A percentile compares a stretch with the other conserved stretches of the same genome.
These are phyloP conservation scores for Candida suzukii DNA, from an alignment of 805 yeast genomes.

Conservation along the genomic window DNA sequence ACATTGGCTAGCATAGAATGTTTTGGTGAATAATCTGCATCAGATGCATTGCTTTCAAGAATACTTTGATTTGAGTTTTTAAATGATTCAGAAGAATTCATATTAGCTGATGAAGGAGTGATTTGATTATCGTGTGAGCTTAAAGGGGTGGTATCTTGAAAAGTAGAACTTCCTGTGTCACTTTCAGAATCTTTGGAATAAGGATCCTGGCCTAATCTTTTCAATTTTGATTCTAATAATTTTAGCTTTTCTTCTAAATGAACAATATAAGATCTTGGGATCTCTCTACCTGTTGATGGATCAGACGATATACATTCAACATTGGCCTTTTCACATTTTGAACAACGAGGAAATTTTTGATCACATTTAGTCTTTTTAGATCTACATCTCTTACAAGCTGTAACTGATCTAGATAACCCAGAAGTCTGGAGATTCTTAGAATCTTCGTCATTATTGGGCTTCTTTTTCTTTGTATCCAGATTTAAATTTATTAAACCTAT, in stretches of 20 bases:
- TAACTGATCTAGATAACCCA: slow-evolving; percentile 57
- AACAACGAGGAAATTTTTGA: slow-evolving; percentile 59
- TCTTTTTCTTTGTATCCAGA: no score
- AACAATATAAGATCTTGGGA: slow-evolving; percentile 72
- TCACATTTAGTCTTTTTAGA: slow-evolving; percentile 60
- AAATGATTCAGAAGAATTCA: background rate
- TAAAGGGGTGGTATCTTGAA: background rate
- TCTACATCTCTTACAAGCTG: slow-evolving; percentile 83
- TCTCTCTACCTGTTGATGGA: slow-evolving; percentile 81
- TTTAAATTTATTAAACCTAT: no score
- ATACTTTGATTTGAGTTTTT: background rate
- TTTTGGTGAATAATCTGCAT: background rate
- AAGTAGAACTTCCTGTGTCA: background rate
- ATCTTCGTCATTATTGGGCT: no score
- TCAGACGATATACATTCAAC: slow-evolving; percentile 79
- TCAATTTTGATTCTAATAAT: slow-evolving; percentile 45
- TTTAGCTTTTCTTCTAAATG: slow-evolving; percentile 62
- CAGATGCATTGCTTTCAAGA: background rate
- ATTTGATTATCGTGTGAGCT: background rate
- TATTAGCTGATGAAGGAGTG: slow-evolving; percentile 1
- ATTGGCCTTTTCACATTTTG: slow-evolving; percentile 54
- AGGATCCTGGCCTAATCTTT: slow-evolving; percentile 27
- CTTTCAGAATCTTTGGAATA: background rate
- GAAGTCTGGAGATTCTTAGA: no score
- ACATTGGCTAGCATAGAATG: slow-evolving; percentile 16